A percentile compares a stretch with the other conserved stretches of the same genome.
Conservation (phyloP, 2,329 filamentous ascomycete genomes). For the Pseudocercospora musae region DNA sequence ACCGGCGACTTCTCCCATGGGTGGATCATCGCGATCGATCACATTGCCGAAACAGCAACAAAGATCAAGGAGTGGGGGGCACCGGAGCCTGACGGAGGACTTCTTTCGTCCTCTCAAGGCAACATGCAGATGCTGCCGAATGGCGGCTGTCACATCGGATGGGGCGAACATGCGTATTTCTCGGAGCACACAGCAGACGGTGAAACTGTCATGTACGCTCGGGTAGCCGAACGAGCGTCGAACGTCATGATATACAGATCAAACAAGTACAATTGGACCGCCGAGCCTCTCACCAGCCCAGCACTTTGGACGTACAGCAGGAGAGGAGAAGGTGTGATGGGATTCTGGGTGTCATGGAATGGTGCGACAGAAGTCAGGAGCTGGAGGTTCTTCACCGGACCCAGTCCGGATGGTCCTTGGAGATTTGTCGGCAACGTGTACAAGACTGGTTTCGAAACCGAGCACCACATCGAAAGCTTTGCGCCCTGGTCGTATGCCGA, state of each 20-base stretch:
- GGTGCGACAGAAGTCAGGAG: slow-evolving; percentile 47
- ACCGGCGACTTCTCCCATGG: slow-evolving; percentile 42
- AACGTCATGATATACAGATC: slow-evolving; percentile 54
- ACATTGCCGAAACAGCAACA: slow-evolving; percentile 42
- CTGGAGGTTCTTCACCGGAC: slow-evolving; percentile 51
- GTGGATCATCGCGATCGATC: slow-evolving; percentile 48
- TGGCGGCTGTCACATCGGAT: slow-evolving; percentile 55
- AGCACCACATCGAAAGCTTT: slow-evolving; percentile 25
- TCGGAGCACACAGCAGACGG: slow-evolving; percentile 49
- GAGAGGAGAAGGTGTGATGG: slow-evolving; percentile 32
- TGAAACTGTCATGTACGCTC: slow-evolving; percentile 52
- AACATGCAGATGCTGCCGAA: slow-evolving; percentile 54
- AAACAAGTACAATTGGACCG: slow-evolving; percentile 54
- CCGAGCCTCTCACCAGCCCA: slow-evolving; percentile 43
- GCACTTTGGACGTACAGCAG: slow-evolving; percentile 38
- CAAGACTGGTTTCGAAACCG: slow-evolving; percentile 47
- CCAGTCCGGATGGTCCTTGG: slow-evolving; percentile 37
- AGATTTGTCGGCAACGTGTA: slow-evolving; percentile 39
- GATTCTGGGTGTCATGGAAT: slow-evolving; percentile 55
- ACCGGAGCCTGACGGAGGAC: slow-evolving; percentile 43
- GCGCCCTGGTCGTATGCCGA: slow-evolving; percentile 34
- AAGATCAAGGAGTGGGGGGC: slow-evolving; percentile 49
- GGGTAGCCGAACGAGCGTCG: slow-evolving; percentile 41
- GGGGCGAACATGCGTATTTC: slow-evolving; percentile 49
- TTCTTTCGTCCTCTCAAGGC: slow-evolving; percentile 52